A percentile compares a stretch with the other conserved stretches of the same genome.
Conservation (phyloP, 164 flowering plant genomes). For the Aristolochia contorta region DNA sequence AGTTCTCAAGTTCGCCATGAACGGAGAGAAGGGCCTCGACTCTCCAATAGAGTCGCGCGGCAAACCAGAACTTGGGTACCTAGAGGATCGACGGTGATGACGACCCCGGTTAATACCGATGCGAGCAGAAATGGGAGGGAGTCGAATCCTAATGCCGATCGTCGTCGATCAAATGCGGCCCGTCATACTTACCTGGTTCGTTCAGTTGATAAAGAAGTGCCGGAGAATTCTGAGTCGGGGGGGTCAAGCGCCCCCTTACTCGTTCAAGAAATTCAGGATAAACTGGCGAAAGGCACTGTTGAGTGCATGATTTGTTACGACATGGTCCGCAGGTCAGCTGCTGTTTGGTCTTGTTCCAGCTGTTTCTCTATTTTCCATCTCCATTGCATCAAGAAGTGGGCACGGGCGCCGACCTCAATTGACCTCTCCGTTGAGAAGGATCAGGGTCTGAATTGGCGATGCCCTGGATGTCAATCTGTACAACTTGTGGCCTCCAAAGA, state of each 20-base stretch:
- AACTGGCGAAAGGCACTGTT: constrained; percentile 55
- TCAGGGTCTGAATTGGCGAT: constrained; percentile 85
- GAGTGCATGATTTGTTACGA: constrained; percentile 99
- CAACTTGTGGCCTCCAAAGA: constrained; percentile 61
- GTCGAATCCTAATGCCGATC: constrained; percentile 7
- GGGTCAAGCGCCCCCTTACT: constrained; percentile 57
- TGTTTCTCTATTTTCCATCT: constrained; percentile 87
- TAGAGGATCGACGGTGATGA: constrained; percentile 29
- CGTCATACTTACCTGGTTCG: constrained; percentile 15
- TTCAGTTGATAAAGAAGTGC: constrained; percentile 10
- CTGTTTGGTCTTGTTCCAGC: constrained; percentile 92
- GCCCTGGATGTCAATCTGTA: constrained; percentile 96
- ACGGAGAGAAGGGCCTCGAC: constrained; percentile 34
- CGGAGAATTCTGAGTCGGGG: constrained; percentile 13
- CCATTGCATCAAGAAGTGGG: constrained; percentile 89
- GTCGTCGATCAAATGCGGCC: constrained; percentile 18
- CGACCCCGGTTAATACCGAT: constrained; percentile 1
- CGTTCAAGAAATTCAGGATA: constrained; percentile 89
- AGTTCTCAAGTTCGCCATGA: constrained; percentile 37
- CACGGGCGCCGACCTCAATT: constrained; percentile 79
- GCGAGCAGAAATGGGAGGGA: neutral
- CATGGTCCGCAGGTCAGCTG: constrained; percentile 75
- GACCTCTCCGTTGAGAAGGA: constrained; percentile 67
- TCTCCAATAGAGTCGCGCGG: constrained; percentile 20
- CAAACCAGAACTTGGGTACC: constrained; percentile 49